A percentile compares a stretch with the other conserved stretches of the same genome.
These are phyloP conservation scores for Xylaria sp. DNA, from an alignment of 2,329 filamentous ascomycete species.

Conservation along the genomic window DNA sequence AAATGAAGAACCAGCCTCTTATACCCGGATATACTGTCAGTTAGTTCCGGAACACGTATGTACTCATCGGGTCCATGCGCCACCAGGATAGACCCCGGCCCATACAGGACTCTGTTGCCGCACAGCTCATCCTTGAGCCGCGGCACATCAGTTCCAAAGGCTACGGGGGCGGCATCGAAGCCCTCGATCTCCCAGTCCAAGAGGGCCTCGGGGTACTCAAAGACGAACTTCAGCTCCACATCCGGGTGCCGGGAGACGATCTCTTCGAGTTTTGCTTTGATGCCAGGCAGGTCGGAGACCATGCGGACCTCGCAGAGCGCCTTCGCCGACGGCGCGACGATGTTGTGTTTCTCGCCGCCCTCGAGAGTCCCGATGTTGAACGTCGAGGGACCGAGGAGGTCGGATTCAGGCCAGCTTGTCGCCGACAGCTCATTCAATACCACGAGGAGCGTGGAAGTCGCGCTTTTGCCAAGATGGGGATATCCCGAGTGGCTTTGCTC, in stretches of 20 bases:
- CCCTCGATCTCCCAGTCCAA: conserved; percentile 48
- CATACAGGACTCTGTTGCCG: conserved; percentile 46
- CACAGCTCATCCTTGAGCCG: conserved; percentile 38
- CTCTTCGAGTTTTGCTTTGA: conserved; percentile 43
- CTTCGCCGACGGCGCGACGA: conserved; percentile 45
- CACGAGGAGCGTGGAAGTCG: conserved; percentile 40
- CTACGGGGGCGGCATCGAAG: conserved; percentile 44
- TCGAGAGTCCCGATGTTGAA: conserved; percentile 47
- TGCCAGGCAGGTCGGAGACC: conserved; percentile 43
- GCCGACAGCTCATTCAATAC: conserved; percentile 42
- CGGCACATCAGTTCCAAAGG: conserved; percentile 48
- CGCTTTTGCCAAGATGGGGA: conserved; percentile 43
- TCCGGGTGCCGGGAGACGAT: conserved; percentile 42
- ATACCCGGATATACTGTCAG: conserved; percentile 45
- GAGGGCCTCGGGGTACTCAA: conserved; percentile 46
- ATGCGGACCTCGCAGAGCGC: conserved; percentile 48
- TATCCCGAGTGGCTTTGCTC: conserved; percentile 43
- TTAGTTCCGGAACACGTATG: conserved; percentile 43
- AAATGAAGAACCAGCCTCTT: conserved; percentile 39
- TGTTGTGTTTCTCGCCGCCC: conserved; percentile 48
- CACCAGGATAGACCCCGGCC: conserved; percentile 46
- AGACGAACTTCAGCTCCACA: conserved; percentile 43
- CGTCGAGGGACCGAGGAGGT: conserved; percentile 46
- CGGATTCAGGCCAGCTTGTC: conserved; percentile 41
- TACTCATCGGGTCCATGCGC: conserved; percentile 47